These are phyloP conservation scores for Flaveria ramosissima DNA, from an alignment of 129 eudicot genomes.

Conservation along the genomic window DNA sequence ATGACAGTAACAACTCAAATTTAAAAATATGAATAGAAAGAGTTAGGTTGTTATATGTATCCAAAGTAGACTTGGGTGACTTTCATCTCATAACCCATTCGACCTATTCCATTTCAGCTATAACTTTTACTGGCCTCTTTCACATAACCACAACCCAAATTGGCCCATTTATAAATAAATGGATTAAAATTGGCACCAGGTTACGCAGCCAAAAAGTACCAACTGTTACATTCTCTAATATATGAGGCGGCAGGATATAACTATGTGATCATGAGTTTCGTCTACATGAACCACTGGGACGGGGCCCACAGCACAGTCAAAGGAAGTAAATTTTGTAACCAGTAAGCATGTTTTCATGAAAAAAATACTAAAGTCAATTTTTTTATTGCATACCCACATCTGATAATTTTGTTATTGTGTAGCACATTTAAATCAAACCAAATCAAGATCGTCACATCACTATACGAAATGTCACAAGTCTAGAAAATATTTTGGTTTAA, in stretches of 20 bases:
- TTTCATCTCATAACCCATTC: not conserved
- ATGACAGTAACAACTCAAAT: not conserved
- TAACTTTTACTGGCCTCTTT: not conserved
- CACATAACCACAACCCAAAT: not conserved
- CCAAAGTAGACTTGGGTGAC: not conserved
- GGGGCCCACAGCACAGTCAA: not conserved
- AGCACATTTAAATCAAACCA: not conserved
- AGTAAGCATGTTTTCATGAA: not conserved
- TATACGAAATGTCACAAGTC: not conserved
- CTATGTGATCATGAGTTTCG: not conserved
- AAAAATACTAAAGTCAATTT: not conserved
- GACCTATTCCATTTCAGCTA: not conserved
- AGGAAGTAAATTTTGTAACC: constrained; percentile 1
- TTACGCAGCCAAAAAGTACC: not conserved
- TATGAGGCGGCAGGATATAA: not conserved
- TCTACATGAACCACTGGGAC: not conserved
- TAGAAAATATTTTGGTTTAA: not conserved
- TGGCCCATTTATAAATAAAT: not conserved
- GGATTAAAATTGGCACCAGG: not conserved
- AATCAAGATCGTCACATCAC: not conserved
- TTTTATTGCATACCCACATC: not conserved
- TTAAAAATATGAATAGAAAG: not conserved
- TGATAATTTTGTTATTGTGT: not conserved
- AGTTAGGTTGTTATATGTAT: not conserved
- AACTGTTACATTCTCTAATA: not conserved